Percentiles rank a stretch among this genome's conserved stretches.
Evolutionary conservation across 1,284 basidiomycete species (phyloP).

Genomic region (Marasmius oreades): DNA sequence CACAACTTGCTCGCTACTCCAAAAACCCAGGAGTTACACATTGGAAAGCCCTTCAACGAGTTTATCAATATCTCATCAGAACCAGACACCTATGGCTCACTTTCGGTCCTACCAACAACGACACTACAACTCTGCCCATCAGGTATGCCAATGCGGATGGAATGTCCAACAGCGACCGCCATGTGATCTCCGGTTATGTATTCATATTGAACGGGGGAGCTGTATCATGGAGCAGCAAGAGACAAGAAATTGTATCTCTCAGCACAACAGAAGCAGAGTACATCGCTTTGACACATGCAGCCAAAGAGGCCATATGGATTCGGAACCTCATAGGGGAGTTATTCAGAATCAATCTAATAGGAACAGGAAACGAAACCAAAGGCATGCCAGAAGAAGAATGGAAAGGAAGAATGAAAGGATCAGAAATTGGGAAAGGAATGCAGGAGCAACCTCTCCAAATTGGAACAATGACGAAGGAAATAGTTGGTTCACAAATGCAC

Average conservation of each 20-base stretch:
- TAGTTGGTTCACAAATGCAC: no score
- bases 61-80: neutral
- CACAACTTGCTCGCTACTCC: neutral
- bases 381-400: no score
- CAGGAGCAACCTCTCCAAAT: no score
- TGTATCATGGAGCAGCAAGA: slow-evolving; percentile 20
- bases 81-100: neutral
- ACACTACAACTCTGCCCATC: neutral
- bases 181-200: slow-evolving; percentile 23
- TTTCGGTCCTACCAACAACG: neutral
- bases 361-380: no score
- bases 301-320: slow-evolving; percentile 19
- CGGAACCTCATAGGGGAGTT: neutral
- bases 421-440: no score
- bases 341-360: neutral
- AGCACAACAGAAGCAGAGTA: slow-evolving; percentile 26
- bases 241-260: slow-evolving; percentile 19
- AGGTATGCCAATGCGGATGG: slow-evolving; percentile 26
- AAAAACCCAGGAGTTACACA: neutral
- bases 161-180: slow-evolving; percentile 18
- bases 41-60: neutral
- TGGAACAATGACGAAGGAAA: no score
- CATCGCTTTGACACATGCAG: slow-evolving; percentile 18
- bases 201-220: slow-evolving; percentile 20
- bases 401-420: no score